Evolutionary conservation across 108 stramenopile genomes (phyloP).

Genomic region (Cyclotella cryptica): DNA sequence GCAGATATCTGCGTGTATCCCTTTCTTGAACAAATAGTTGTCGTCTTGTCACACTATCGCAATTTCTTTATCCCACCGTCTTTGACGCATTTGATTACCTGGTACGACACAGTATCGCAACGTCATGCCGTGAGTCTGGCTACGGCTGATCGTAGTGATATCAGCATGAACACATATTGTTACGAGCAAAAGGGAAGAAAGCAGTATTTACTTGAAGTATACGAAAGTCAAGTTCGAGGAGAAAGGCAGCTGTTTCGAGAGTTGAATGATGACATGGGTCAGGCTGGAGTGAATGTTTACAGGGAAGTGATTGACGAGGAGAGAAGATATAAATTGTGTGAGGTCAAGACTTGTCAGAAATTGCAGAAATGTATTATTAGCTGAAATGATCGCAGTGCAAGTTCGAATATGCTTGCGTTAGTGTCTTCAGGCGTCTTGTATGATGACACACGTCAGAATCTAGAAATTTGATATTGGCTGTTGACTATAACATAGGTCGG

Average conservation of each 20-base stretch:
- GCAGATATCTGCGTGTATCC: slow-evolving; percentile 47
- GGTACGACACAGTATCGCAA: slow-evolving; percentile 37
- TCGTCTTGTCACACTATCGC: slow-evolving; percentile 44
- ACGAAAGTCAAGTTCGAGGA: slow-evolving; percentile 33
- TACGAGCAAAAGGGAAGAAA: slow-evolving; percentile 25
- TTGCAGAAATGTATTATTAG: slow-evolving; percentile 18
- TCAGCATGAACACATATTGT: slow-evolving; percentile 42
- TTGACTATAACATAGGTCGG: too few species aligned
- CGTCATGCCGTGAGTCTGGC: slow-evolving; percentile 37
- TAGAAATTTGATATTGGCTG: too few species aligned
- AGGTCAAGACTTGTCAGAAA: slow-evolving; percentile 29
- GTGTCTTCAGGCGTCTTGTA: too few species aligned
- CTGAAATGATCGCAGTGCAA: neutral
- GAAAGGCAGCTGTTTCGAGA: slow-evolving; percentile 27
- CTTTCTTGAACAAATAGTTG: slow-evolving; percentile 42
- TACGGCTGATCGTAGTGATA: slow-evolving; percentile 35
- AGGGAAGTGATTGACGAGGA: slow-evolving; percentile 37
- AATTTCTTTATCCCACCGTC: slow-evolving; percentile 47
- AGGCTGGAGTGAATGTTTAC: slow-evolving; percentile 38
- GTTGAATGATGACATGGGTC: slow-evolving; percentile 35
- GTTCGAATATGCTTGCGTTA: neutral
- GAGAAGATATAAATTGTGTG: slow-evolving; percentile 16
- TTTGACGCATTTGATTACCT: slow-evolving; percentile 19
- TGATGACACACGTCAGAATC: too few species aligned
- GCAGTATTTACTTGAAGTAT: slow-evolving; percentile 48